Base-by-base conservation (phyloP, 306 rosid genomes). In the Canavalia gladiata region DNA sequence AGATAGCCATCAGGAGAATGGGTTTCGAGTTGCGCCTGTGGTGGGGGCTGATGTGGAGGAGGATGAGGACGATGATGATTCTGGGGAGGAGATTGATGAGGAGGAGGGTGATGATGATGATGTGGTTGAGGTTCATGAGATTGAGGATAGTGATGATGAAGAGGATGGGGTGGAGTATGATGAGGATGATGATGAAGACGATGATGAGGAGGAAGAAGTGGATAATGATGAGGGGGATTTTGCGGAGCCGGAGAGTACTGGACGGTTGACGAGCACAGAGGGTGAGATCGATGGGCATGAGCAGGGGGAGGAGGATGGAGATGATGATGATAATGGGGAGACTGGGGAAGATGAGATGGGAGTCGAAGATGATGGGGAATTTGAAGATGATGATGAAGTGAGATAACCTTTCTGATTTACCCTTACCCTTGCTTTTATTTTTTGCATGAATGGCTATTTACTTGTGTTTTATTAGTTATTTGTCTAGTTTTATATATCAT, bases 201-300 rank as follows among this genome's bases (percentile, higher is more conserved):
- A 86, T 1, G 96, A 88, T 3, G 97, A 93, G 3, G 96, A 89
- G 58, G 95, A 91, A 60, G 98, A 90, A 69, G 98, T 94, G 59
- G 97, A 94, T 54, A 94, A 94, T 66, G 97, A 90, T 70, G 98
- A 94, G 56, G 97, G 88, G 56, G 92, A 80, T 75, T 34, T 89
- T 34, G 92, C 88, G 0, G 95, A 62, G 57, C 95, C 92, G 0
- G 91, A 89, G 88, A 87, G 92, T 76, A 86, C 94, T 4, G 91
- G 94, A 13, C 45, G 90, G 59, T 76, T 94, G 86, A 47, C 88
- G 3, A 88, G 92, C 81, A 78, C 95, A 0, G 98, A 94, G 34
- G 98, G 98, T 0, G 98, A 94, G 87, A 94, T 94, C 62, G 98
- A 94, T 81, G 98, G 95, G 25, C 98, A 94, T 12, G 98, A 94